These are phyloP conservation scores for Ambrosia hybrid DNA, from an alignment of 140 eudicot species.

Conservation along the genomic window DNA sequence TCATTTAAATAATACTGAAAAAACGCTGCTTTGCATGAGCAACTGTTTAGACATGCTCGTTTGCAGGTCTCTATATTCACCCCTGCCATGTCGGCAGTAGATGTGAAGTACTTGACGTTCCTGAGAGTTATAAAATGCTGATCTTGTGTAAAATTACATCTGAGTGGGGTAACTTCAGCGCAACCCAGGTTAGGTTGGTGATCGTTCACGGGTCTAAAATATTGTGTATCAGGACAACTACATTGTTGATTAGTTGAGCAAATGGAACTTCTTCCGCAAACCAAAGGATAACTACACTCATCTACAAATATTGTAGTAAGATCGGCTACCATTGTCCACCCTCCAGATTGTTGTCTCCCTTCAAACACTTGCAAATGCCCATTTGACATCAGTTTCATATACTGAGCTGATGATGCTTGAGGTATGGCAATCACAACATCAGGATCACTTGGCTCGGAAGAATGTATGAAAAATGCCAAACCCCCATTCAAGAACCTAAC, in stretches of 20 bases:
- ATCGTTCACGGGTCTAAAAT: too few relatives aligned
- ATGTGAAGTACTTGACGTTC: not conserved
- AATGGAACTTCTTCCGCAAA: conserved; percentile 21
- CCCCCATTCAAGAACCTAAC: too few relatives aligned
- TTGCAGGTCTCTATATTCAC: conserved; percentile 22
- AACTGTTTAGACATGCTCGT: too few relatives aligned
- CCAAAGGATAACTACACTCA: conserved; percentile 23
- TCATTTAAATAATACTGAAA: too few relatives aligned
- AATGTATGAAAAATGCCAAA: too few relatives aligned
- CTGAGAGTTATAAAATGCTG: conserved; percentile 9
- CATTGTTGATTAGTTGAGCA: conserved; percentile 11
- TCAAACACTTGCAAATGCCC: too few relatives aligned
- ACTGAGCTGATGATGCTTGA: too few relatives aligned
- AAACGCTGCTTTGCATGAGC: too few relatives aligned
- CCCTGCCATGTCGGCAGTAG: not conserved
- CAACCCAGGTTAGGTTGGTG: conserved; percentile 18
- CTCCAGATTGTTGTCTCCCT: not conserved
- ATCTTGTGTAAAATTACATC: conserved; percentile 6
- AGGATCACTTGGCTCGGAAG: too few relatives aligned
- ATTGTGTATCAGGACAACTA: too few relatives aligned
- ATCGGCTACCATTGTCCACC: conserved; percentile 4
- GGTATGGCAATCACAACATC: too few relatives aligned
- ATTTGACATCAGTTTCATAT: too few relatives aligned
- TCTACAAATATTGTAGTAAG: not conserved
- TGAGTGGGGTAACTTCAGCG: not conserved